Conservation (phyloP, 2,329 filamentous ascomycete genomes). For the Hypoxylon sp. region DNA sequence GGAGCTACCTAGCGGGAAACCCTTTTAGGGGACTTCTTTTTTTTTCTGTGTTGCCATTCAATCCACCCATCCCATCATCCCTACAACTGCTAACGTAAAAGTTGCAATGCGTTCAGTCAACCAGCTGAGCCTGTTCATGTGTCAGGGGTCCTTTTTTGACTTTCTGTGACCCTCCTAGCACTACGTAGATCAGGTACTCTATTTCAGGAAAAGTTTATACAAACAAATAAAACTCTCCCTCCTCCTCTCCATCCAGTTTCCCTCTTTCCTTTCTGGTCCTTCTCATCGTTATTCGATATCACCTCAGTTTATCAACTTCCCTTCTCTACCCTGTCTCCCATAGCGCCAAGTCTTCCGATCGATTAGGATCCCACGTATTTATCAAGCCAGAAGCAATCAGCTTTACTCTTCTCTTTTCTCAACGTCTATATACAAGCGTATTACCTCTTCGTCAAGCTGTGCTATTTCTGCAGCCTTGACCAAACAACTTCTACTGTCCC, state of each 20-base stretch:
- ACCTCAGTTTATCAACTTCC: conserved; percentile 18
- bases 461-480: background rate
- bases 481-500: background rate
- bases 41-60: conserved; percentile 18
- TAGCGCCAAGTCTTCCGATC: conserved; percentile 24
- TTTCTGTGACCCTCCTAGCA: conserved; percentile 21
- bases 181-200: conserved; percentile 33
- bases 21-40: conserved; percentile 14
- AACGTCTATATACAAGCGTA: conserved; percentile 22
- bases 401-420: conserved; percentile 11
- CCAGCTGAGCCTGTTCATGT: conserved; percentile 26
- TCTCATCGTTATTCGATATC: conserved; percentile 18
- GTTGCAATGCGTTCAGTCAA: conserved; percentile 15
- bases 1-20: conserved; percentile 23
- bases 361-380: conserved; percentile 19
- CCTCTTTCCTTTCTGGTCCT: conserved; percentile 27
- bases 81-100: conserved; percentile 8
- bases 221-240: conserved; percentile 38
- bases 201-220: conserved; percentile 38
- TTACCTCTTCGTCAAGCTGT: conserved; percentile 1
- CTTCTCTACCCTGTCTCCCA: conserved; percentile 15
- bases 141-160: conserved; percentile 14
- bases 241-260: conserved; percentile 19
- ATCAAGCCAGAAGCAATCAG: conserved; percentile 11
- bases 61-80: conserved; percentile 18